Base-by-base conservation (phyloP, 345 rosid genomes). In the Eucalyptus urophylla region DNA sequence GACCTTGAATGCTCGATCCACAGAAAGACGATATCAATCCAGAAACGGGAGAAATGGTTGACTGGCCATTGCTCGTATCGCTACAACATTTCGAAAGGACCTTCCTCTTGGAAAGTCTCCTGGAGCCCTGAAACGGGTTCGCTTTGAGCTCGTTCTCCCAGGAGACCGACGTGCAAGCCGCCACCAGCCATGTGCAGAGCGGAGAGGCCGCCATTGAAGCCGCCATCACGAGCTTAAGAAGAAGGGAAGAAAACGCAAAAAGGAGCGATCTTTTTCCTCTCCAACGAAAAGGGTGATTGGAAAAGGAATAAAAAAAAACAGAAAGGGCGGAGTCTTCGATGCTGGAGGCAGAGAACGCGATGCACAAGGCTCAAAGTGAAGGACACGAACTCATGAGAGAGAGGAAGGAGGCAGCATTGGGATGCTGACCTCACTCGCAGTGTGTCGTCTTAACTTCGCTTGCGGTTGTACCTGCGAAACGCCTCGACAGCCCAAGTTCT, bases 111-210 rank as follows among this genome's bases (percentile, higher is more conserved):
- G 85, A 40, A 76, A 76, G 85, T 40, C 69, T 89, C 25, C 67
- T 50, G 29, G 92, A 60, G 83, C 86, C 87, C 88, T 87, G 86
- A 45, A 83, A 88, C 17, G 88, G 72, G 56, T 72, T 29, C 49
- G 69, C 54, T 11, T 87, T 81, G 51, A 86, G 89, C 45, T 90
- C 90, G 72, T 89, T 72, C 45, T 90, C 88, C 88, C 86, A 91
- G 86, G 91, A 89, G 87, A 91, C 91, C 47, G 95, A 90, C 92
- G 92, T 92, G 95, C 91, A 92, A 56, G 93, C 87, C 67, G 94
- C 90, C 86, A 91, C 90, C 72, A 91, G 91, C 93, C 95, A 92
- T 86, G 94, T 90, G 90, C 93, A 94, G 62, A 93, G 86, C 80
- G 93, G 94, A 90, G 94, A 90, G 29, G 93, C 81, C 40, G 88